These are phyloP conservation scores for Tulasnella sp. DNA, from an alignment of 768 basidiomycete species.

Conservation along the genomic window DNA sequence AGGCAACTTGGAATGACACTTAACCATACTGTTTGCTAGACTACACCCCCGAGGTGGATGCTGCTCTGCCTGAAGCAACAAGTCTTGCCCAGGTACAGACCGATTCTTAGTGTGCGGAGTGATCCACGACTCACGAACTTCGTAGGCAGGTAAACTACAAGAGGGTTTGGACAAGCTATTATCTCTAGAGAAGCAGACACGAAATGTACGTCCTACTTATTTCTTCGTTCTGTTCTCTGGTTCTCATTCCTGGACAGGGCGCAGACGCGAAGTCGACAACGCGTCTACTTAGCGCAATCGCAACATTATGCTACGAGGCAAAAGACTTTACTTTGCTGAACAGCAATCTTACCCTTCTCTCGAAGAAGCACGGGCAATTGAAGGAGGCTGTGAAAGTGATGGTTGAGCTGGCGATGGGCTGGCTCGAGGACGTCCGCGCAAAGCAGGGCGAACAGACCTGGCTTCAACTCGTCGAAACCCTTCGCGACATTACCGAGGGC, in stretches of 20 bases:
- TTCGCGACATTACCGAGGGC: constrained; percentile 89
- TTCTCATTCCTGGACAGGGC: constrained; percentile 40
- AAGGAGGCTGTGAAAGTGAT: constrained; percentile 85
- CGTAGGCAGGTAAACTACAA: constrained; percentile 67
- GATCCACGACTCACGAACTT: constrained; percentile 15
- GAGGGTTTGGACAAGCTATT: constrained; percentile 86
- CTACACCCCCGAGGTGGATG: constrained; percentile 72
- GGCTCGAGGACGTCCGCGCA: constrained; percentile 65
- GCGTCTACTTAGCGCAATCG: constrained; percentile 62
- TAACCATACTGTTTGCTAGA: constrained; percentile 30
- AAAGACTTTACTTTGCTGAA: constrained; percentile 62
- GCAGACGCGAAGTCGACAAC: constrained; percentile 90
- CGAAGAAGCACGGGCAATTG: constrained; percentile 96
- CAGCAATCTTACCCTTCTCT: constrained; percentile 50
- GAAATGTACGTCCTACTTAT: constrained; percentile 54
- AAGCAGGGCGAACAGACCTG: constrained; percentile 60
- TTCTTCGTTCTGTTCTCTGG: not conserved
- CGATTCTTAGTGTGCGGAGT: not conserved
- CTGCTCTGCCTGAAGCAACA: constrained; percentile 56
- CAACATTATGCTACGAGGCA: constrained; percentile 60
- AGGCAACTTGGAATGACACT: not conserved
- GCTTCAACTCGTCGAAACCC: constrained; percentile 79
- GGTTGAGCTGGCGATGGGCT: constrained; percentile 74
- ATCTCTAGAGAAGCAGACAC: constrained; percentile 84
- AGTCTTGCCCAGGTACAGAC: constrained; percentile 55